Evolutionary conservation across 441 rosid genomes (phyloP), one percentile per base, ranked within the genome.

Genomic region (Gossypium gossypioides): DNA sequence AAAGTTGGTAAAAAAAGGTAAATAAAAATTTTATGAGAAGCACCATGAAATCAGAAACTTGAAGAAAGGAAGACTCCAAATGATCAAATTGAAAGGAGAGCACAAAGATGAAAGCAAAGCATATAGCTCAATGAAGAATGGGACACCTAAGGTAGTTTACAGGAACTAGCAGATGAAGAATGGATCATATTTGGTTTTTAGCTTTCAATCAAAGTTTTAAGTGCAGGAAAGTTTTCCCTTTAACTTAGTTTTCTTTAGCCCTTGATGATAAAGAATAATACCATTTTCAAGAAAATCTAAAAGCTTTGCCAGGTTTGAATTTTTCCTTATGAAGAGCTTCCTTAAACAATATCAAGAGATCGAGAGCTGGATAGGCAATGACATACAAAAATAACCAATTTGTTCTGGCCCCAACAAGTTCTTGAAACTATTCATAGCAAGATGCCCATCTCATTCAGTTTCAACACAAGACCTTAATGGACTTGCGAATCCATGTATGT

Each of bases 11-110:
- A 63, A 50, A 29, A 52, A 72, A 24, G 46, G 7, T 34, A 52
- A 22, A 74, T 65, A 64, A 40, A 19, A 34, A 57, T 8, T 24
- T 42, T 66, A 74, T 32, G 69, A 76, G 62, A 75, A 22, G 24
- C 0, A 16, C 2, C 56, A 71, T 40, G 59, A 50, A 27, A 58
- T 69, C 40, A 74, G 29, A 72, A 75, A 63, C 72, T 51, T 69
- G n/a, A 72, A 69, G 57, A 19, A 46, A 72, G 22, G 32, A 2
- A 55, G 22, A 55, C 54, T 34, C 21, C 3, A 48, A 46, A 66
- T 60, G 52, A 69, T 52, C 59, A 69, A 18, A 51, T 32, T 21
- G 25, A 54, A 54, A 37, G 34, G 34, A 46, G 1, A 48, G 40
- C 32, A n/a, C 3, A 40, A 37, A 69, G 37, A 69, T 32, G 59